Percentiles rank a stretch among this genome's conserved stretches.
Conservation (phyloP, 2,329 filamentous ascomycete genomes). For the Cryphonectria naterciae region DNA sequence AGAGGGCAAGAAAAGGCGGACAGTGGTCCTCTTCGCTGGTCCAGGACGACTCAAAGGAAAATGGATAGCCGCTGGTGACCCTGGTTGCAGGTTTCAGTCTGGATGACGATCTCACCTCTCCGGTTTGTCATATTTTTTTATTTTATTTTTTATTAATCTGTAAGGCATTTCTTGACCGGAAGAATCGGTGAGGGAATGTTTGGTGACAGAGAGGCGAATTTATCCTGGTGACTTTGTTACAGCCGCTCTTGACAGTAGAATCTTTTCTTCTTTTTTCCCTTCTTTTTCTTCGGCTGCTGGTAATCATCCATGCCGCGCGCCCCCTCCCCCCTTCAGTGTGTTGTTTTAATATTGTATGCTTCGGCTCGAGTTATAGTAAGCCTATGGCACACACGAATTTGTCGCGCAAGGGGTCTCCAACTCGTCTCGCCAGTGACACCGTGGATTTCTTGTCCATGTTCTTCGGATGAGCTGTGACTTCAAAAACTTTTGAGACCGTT, state of each 20-base stretch:
- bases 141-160: too few relatives aligned
- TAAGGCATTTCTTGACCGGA: neutral
- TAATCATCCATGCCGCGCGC: too few relatives aligned
- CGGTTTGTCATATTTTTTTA: neutral
- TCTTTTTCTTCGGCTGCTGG: too few relatives aligned
- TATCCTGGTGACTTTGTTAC: too few relatives aligned
- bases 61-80: neutral
- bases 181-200: too few relatives aligned
- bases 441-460: neutral
- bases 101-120: constrained; percentile 20
- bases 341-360: neutral
- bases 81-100: constrained; percentile 22
- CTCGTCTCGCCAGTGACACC: neutral
- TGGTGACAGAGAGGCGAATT: too few relatives aligned
- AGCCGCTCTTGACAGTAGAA: neutral
- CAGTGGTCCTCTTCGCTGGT: neutral
- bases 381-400: neutral
- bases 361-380: too few relatives aligned
- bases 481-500: neutral
- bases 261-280: too few relatives aligned
- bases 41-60: neutral
- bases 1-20: too few relatives aligned
- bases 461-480: neutral
- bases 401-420: neutral
- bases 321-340: neutral